Percentiles rank a stretch among this genome's conserved stretches.
Evolutionary conservation across 129 eudicot genomes (phyloP).

Genomic region (Chrysanthemum makinoi): DNA sequence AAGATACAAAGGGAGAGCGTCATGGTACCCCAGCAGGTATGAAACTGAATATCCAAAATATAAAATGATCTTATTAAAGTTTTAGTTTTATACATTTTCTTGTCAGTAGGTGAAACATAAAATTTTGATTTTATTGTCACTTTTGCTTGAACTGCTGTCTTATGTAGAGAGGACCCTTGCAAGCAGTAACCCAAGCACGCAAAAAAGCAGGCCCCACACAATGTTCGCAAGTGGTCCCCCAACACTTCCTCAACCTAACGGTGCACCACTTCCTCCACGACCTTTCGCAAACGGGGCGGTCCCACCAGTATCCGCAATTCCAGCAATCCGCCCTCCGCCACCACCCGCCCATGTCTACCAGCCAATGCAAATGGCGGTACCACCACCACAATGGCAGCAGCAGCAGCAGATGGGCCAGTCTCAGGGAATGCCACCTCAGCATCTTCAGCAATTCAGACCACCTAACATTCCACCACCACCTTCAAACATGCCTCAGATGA

Average conservation of each 20-base stretch:
- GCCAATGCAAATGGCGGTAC: constrained; percentile 61
- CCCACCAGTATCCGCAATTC: constrained; percentile 53
- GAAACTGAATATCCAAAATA: background rate
- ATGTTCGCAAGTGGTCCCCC: constrained; percentile 99
- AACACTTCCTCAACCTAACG: constrained; percentile 63
- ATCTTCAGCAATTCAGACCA: constrained; percentile 50
- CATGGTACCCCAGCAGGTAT: constrained; percentile 98
- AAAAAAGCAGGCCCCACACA: constrained; percentile 92
- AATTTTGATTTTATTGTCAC: background rate
- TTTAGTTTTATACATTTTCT: background rate
- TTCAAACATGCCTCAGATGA: constrained; percentile 55
- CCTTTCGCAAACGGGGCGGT: constrained; percentile 73
- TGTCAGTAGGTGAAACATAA: background rate
- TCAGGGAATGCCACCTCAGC: constrained; percentile 45
- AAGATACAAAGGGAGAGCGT: constrained; percentile 98
- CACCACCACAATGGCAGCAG: constrained; percentile 86
- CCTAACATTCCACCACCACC: constrained; percentile 65
- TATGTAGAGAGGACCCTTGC: constrained; percentile 83
- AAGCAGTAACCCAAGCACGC: constrained; percentile 73
- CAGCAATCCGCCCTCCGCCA: constrained; percentile 66
- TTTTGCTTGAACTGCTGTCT: background rate
- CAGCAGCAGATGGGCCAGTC: constrained; percentile 84
- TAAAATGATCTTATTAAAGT: background rate
- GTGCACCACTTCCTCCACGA: constrained; percentile 62
- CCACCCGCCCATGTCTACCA: constrained; percentile 46